A percentile compares a stretch with the other conserved stretches of the same genome.
Evolutionary conservation across 2,329 filamentous ascomycete species (phyloP).

Genomic region (Exophiala oligosperma): DNA sequence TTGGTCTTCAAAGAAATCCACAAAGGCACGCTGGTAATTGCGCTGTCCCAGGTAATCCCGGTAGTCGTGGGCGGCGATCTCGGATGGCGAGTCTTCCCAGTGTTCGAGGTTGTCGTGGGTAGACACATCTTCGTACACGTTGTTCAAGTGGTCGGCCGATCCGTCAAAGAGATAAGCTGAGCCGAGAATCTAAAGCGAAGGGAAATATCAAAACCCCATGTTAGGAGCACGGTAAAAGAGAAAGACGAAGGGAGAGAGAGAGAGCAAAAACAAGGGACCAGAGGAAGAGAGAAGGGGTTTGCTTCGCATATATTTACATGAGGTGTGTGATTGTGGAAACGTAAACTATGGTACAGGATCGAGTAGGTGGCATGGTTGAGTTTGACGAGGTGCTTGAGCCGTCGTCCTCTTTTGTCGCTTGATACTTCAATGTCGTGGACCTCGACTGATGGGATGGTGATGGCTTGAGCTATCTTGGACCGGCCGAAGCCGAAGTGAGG

Average conservation of each 20-base stretch:
- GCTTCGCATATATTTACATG: constrained; percentile 51
- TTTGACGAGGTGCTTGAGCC: constrained; percentile 85
- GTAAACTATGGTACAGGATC: constrained; percentile 72
- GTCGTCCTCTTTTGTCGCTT: constrained; percentile 74
- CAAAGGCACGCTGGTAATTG: constrained; percentile 82
- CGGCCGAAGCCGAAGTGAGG: constrained; percentile 22
- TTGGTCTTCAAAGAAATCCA: constrained; percentile 95
- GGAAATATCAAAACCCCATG: constrained; percentile 8
- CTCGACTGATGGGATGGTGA: constrained; percentile 65
- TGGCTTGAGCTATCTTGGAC: constrained; percentile 8
- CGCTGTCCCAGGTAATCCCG: constrained; percentile 76
- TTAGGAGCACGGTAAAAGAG: constrained; percentile 3
- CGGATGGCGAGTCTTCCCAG: constrained; percentile 81
- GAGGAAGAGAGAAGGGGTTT: not conserved
- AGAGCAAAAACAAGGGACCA: constrained; percentile 21
- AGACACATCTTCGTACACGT: constrained; percentile 76
- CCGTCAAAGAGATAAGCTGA: constrained; percentile 86
- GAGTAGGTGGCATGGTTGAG: constrained; percentile 90
- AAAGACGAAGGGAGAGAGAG: constrained; percentile 21
- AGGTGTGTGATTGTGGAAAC: constrained; percentile 79
- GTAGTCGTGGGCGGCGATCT: constrained; percentile 84
- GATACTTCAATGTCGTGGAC: constrained; percentile 78
- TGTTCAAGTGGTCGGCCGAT: constrained; percentile 68
- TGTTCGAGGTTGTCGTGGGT: constrained; percentile 63
- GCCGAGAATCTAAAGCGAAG: constrained; percentile 59